Conservation (phyloP, 2,329 filamentous ascomycete genomes). For the Macrophomina phaseolina region DNA sequence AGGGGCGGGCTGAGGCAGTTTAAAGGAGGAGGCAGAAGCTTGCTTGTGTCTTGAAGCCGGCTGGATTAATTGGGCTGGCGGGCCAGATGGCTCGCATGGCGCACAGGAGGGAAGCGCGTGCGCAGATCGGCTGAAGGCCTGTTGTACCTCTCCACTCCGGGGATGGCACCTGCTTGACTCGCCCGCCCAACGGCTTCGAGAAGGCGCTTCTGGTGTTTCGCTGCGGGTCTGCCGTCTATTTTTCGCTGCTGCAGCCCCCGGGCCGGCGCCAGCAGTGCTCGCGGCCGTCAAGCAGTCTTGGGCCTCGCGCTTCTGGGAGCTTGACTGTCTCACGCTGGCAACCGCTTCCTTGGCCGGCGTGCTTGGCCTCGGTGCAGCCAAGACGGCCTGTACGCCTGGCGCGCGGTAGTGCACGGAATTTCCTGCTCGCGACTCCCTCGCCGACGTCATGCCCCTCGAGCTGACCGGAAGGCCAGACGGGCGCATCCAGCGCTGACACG, state of each 20-base stretch:
- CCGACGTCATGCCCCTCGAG: slow-evolving; percentile 6
- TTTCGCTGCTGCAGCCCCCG: background rate
- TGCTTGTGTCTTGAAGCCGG: slow-evolving; percentile 1
- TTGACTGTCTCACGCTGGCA: background rate
- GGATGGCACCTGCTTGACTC: slow-evolving; percentile 17
- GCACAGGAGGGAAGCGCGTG: slow-evolving; percentile 12
- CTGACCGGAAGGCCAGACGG: background rate
- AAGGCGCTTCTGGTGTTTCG: background rate
- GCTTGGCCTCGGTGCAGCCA: slow-evolving; percentile 14
- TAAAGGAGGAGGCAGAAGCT: slow-evolving; percentile 8
- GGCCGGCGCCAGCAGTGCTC: background rate
- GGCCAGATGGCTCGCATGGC: slow-evolving; percentile 14
- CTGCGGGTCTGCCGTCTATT: background rate
- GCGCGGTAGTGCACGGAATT: background rate
- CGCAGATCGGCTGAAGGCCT: slow-evolving; percentile 12
- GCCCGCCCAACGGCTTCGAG: background rate
- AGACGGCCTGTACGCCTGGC: slow-evolving; percentile 5
- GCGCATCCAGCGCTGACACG: slow-evolving; percentile 4
- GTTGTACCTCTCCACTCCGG: slow-evolving; percentile 13
- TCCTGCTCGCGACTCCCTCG: background rate
- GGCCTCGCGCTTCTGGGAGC: slow-evolving; percentile 7
- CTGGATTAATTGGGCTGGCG: slow-evolving; percentile 2
- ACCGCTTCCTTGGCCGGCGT: slow-evolving; percentile 8
- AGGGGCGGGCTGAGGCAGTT: slow-evolving; percentile 5
- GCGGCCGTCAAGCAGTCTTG: slow-evolving; percentile 9